A percentile compares a stretch with the other conserved stretches of the same genome.
phyloP scores from a whole-genome alignment of 495 filamentous ascomycete species.

The Aspergillus campestris region DNA sequence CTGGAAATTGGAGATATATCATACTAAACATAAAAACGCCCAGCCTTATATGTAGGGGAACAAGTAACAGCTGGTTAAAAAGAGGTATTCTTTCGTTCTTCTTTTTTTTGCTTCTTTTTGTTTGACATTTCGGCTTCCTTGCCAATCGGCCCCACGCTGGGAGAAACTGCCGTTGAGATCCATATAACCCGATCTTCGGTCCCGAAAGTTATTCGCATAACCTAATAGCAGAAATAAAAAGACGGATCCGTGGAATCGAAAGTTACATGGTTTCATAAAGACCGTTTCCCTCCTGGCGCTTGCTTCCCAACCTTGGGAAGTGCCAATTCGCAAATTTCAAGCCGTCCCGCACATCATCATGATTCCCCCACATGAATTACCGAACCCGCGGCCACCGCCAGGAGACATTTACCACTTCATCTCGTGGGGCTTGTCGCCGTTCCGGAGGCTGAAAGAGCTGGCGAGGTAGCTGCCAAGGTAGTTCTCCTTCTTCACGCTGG shows the following conservation, averaged over 20 bases:
- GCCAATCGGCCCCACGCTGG: slow-evolving; percentile 28
- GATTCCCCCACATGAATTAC: slow-evolving; percentile 39
- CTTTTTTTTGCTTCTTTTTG: slow-evolving; percentile 34
- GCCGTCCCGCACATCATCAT: slow-evolving; percentile 30
- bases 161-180: slow-evolving; percentile 25
- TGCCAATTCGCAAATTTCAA: slow-evolving; percentile 33
- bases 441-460: slow-evolving; percentile 89
- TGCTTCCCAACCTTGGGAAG: slow-evolving; percentile 12
- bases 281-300: slow-evolving; percentile 24
- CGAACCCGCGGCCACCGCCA: slow-evolving; percentile 39
- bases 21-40: slow-evolving; percentile 38
- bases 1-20: slow-evolving; percentile 33
- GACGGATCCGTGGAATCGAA: slow-evolving; percentile 27
- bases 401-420: slow-evolving; percentile 73
- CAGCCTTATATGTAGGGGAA: slow-evolving; percentile 23
- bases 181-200: slow-evolving; percentile 29
- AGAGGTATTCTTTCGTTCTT: slow-evolving; percentile 38
- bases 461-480: slow-evolving; percentile 82
- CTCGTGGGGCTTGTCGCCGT: slow-evolving; percentile 96
- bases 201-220: slow-evolving; percentile 29
- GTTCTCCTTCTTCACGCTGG: slow-evolving; percentile 91
- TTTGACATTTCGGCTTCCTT: slow-evolving; percentile 32
- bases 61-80: slow-evolving; percentile 14
- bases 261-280: slow-evolving; percentile 37
- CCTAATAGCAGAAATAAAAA: slow-evolving; percentile 4